Conservation (phyloP, 2,329 filamentous ascomycete species). For the Aspergillus sp. region DNA sequence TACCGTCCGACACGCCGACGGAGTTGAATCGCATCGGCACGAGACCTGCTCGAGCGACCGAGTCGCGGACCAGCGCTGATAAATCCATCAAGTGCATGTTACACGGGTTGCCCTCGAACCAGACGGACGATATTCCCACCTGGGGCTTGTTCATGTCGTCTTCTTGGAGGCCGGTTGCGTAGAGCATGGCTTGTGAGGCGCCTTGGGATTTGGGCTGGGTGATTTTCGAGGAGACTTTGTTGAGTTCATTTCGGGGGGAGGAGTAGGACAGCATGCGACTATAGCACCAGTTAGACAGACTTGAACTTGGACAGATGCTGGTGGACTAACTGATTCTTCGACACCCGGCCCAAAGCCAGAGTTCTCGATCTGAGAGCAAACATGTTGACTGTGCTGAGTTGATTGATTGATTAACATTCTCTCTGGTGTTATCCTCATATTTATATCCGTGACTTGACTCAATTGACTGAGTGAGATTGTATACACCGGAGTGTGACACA, state of each 20-base stretch:
- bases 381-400: no score
- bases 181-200: constrained; percentile 95
- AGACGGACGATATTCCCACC: constrained; percentile 92
- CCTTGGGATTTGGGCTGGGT: constrained; percentile 96
- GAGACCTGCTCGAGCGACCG: constrained; percentile 67
- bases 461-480: no score
- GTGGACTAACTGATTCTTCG: no score
- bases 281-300: no score
- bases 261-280: no score
- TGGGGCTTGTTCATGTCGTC: constrained; percentile 88
- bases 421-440: no score
- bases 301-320: no score
- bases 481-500: no score
- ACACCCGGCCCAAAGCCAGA: no score
- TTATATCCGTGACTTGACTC: no score
- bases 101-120: constrained; percentile 97
- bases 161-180: constrained; percentile 79
- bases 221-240: constrained; percentile 73
- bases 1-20: constrained; percentile 89
- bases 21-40: constrained; percentile 96
- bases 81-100: constrained; percentile 95
- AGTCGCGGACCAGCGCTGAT: constrained; percentile 66
- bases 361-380: no score
- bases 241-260: constrained; percentile 42
- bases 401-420: no score